Base-by-base conservation (phyloP, 2,329 filamentous ascomycete species). In the Alternaria arbusti region DNA sequence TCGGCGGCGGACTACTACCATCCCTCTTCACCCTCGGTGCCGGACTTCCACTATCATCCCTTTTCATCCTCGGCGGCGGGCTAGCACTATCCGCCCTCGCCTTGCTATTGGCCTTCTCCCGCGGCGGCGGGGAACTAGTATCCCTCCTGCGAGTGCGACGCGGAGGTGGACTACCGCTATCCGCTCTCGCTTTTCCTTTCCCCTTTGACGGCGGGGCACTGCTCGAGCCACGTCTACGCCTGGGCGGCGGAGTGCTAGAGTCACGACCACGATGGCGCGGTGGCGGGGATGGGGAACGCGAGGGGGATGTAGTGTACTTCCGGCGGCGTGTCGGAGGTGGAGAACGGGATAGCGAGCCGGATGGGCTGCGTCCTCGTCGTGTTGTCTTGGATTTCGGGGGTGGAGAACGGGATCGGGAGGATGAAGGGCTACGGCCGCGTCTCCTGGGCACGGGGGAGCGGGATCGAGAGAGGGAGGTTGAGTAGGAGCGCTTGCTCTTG, bases 371-470 rank as follows among this genome's bases (percentile, higher is more conserved):
- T 6, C 51, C 59, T 7, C 65, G 66, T 7, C 71, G 51, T 23
- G 60, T 63, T 3, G 60, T 23, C 44, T 63, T 69, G 23, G 49
- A 25, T 44, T 64, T 69, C 11, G 68, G 66, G 6, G 69, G 60
- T 5, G 71, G 70, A 12, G 71, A 71, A 32, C 64, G 61, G 5
- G 68, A 72, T 6, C 61, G 52, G 2, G 71, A 72, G 26, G 62
- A 65, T 6, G 71, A 71, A 1, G 66, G 67, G 26, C 69, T 73
- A 45, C 73, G 70, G 2, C 59, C 66, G 13, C 75, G 74, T 55
- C 74, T 65, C 13, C 67, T 72, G n/a, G 70, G 66, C 9, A 70
- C 61, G 1, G 73, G 62, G 23, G 66, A 69, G 11, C 68, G 70
- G 6, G 75, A 77, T 45, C 69, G 57, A 20, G 57, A 59, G 23